phyloP scores from a whole-genome alignment of 176 grass and related monocot species.

The Cenchrus americanus region DNA sequence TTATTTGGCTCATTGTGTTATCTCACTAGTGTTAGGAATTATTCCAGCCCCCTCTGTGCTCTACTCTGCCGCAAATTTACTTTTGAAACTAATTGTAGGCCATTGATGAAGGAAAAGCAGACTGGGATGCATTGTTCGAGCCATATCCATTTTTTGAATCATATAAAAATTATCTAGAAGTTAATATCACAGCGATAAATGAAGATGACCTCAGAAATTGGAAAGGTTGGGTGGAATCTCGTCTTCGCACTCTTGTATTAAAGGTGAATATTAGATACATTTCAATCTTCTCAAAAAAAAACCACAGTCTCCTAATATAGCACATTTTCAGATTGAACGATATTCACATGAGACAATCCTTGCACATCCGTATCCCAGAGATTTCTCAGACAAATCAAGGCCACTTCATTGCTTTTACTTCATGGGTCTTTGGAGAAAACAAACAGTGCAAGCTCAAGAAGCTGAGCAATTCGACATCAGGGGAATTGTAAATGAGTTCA shows the following conservation, averaged over 20 bases:
- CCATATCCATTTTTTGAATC: slow-evolving; percentile 91
- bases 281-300: slow-evolving; percentile 18
- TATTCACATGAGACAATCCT: slow-evolving; percentile 73
- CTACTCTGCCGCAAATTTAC: slow-evolving; percentile 3
- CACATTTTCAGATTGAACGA: slow-evolving; percentile 64
- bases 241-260: slow-evolving; percentile 80
- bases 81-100: slow-evolving; percentile 55
- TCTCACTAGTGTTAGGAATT: too few species aligned
- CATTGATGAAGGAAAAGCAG: slow-evolving; percentile 72
- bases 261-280: slow-evolving; percentile 61
- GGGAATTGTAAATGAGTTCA: slow-evolving; percentile 86
- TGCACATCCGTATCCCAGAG: slow-evolving; percentile 71
- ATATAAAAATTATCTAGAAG: slow-evolving; percentile 84
- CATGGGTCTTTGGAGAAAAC: slow-evolving; percentile 84
- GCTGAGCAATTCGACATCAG: slow-evolving; percentile 89
- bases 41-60: not conserved
- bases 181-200: slow-evolving; percentile 75
- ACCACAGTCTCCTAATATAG: not conserved
- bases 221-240: slow-evolving; percentile 98
- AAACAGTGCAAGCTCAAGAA: slow-evolving; percentile 61
- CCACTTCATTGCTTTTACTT: slow-evolving; percentile 76
- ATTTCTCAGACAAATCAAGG: slow-evolving; percentile 70
- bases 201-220: slow-evolving; percentile 90
- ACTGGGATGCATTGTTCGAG: slow-evolving; percentile 72
- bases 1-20: too few species aligned